A percentile compares a stretch with the other conserved stretches of the same genome.
phyloP scores from a whole-genome alignment of 2,329 filamentous ascomycete genomes.

The Fusarium tjaetaba region DNA sequence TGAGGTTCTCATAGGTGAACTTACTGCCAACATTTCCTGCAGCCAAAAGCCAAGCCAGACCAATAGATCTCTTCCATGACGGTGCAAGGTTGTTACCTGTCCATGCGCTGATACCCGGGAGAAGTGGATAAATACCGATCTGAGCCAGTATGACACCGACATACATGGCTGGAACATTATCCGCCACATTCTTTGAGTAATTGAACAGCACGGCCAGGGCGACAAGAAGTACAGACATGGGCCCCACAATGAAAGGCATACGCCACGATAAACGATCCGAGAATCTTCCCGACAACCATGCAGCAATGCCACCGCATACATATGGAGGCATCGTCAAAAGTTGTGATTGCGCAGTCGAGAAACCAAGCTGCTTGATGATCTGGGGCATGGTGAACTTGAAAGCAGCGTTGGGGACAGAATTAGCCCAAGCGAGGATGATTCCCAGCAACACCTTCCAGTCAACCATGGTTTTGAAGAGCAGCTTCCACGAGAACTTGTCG shows the following conservation, averaged over 20 bases:
- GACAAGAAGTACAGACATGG: slow-evolving; percentile 44
- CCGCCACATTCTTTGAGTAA: slow-evolving; percentile 47
- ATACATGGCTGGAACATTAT: slow-evolving; percentile 48
- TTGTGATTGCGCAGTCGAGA: slow-evolving; percentile 43
- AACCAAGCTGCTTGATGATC: slow-evolving; percentile 54
- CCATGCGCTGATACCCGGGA: slow-evolving; percentile 42
- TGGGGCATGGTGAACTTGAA: slow-evolving; percentile 47
- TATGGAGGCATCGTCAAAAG: slow-evolving; percentile 50
- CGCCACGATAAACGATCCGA: slow-evolving; percentile 51
- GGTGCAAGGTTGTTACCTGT: slow-evolving; percentile 40
- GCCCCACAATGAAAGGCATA: slow-evolving; percentile 51
- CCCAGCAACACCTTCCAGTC: slow-evolving; percentile 53
- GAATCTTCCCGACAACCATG: slow-evolving; percentile 43
- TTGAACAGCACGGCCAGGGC: slow-evolving; percentile 49
- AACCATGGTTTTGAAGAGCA: slow-evolving; percentile 46
- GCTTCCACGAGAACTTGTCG: slow-evolving; percentile 43
- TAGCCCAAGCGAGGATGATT: slow-evolving; percentile 50
- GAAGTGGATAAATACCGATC: slow-evolving; percentile 46
- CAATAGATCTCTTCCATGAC: slow-evolving; percentile 38
- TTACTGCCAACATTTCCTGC: slow-evolving; percentile 41
- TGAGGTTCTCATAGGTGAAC: background rate
- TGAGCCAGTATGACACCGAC: slow-evolving; percentile 11
- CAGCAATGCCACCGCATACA: slow-evolving; percentile 43
- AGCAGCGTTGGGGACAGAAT: slow-evolving; percentile 36
- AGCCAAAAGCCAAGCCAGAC: slow-evolving; percentile 37